A percentile compares a stretch with the other conserved stretches of the same genome.
Evolutionary conservation across 768 basidiomycete species (phyloP).

Genomic region (Pisolithus sp.): DNA sequence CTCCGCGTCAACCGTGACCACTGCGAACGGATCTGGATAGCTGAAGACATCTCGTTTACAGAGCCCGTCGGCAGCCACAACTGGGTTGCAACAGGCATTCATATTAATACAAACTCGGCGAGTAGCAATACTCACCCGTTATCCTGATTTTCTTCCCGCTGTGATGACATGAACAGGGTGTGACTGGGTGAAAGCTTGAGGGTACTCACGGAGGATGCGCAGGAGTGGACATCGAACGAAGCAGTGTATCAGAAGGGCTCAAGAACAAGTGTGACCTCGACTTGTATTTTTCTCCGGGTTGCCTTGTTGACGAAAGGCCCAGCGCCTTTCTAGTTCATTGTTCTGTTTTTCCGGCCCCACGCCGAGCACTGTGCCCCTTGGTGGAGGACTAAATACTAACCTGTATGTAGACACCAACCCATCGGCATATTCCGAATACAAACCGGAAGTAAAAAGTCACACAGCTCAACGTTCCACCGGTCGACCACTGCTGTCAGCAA

Average conservation of each 20-base stretch:
- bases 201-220: conserved; percentile 17
- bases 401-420: too few relatives aligned
- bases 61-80: conserved; percentile 91
- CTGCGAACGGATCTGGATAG: conserved; percentile 95
- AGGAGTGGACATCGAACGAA: conserved; percentile 19
- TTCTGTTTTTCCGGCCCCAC: too few relatives aligned
- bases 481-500: neutral
- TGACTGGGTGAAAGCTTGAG: neutral
- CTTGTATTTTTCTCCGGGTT: too few relatives aligned
- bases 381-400: too few relatives aligned
- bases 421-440: neutral
- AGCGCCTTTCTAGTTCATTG: too few relatives aligned
- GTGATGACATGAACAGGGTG: conserved; percentile 8
- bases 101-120: neutral
- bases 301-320: too few relatives aligned
- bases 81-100: conserved; percentile 33
- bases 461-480: conserved; percentile 1
- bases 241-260: too few relatives aligned
- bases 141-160: conserved; percentile 71
- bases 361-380: too few relatives aligned
- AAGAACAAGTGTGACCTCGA: too few relatives aligned
- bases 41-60: conserved; percentile 94
- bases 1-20: conserved; percentile 96
- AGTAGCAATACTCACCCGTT: conserved; percentile 45
- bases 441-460: conserved; percentile 2